Percentiles rank a stretch among this genome's conserved stretches.
These are phyloP conservation scores for Flaveria sonorensis DNA, from an alignment of 129 eudicot genomes.

Conservation along the genomic window DNA sequence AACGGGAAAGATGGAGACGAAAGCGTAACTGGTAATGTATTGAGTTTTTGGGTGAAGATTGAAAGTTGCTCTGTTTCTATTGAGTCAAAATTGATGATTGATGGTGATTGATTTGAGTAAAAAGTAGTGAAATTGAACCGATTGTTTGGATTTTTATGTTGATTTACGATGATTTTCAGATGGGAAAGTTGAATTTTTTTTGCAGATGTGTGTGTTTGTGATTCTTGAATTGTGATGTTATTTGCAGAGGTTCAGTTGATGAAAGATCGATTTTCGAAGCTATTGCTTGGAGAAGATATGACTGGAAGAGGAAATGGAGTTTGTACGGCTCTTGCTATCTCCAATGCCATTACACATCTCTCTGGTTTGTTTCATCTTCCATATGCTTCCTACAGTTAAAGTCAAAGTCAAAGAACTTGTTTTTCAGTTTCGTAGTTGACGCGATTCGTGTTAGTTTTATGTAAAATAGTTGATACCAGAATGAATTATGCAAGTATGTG, in stretches of 20 bases:
- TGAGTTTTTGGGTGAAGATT: background rate
- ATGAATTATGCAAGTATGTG: background rate
- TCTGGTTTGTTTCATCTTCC: slow-evolving; percentile 50
- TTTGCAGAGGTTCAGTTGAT: slow-evolving; percentile 59
- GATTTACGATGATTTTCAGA: no score
- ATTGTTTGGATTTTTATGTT: background rate
- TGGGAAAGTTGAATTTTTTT: no score
- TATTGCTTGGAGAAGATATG: slow-evolving; percentile 84
- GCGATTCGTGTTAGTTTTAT: background rate
- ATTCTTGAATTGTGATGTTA: slow-evolving; percentile 18
- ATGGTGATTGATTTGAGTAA: background rate
- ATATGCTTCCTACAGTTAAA: background rate
- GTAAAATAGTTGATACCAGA: background rate
- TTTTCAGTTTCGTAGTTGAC: background rate
- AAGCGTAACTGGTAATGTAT: slow-evolving; percentile 32
- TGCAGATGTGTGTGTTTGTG: background rate
- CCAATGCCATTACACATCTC: slow-evolving; percentile 82
- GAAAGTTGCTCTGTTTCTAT: no score
- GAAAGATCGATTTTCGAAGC: slow-evolving; percentile 72
- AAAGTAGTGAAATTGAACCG: background rate
- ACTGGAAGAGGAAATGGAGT: slow-evolving; percentile 81
- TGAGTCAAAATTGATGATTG: background rate
- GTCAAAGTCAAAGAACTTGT: slow-evolving; percentile 9
- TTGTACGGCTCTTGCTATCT: slow-evolving; percentile 72
- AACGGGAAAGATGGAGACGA: slow-evolving; percentile 28